Conservation (phyloP, 2,329 filamentous ascomycete genomes). For the Capronia epimyces region DNA sequence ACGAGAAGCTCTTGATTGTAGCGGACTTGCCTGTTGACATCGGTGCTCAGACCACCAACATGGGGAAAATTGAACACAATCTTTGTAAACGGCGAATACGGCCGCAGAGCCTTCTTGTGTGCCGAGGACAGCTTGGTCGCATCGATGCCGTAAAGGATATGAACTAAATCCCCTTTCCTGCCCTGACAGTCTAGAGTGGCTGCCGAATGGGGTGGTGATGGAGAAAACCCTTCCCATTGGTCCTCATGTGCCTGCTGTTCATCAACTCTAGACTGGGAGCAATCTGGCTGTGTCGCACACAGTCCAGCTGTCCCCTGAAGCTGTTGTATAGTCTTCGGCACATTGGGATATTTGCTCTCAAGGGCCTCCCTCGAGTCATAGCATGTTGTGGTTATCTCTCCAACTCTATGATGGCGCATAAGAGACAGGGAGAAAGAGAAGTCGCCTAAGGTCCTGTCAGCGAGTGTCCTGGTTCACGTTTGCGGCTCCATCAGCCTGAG, state of each 20-base stretch:
- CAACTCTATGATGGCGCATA: constrained; percentile 39
- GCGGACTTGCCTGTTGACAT: constrained; percentile 90
- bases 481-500: constrained; percentile 15
- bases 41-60: constrained; percentile 82
- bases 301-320: neutral
- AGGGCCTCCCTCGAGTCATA: constrained; percentile 48
- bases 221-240: constrained; percentile 27
- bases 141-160: constrained; percentile 41
- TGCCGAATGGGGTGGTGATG: constrained; percentile 6
- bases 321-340: constrained; percentile 26
- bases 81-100: constrained; percentile 57
- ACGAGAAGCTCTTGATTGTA: constrained; percentile 67
- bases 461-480: constrained; percentile 1
- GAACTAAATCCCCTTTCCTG: constrained; percentile 25
- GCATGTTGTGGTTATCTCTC: constrained; percentile 39
- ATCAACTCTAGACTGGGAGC: neutral
- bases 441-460: constrained; percentile 35
- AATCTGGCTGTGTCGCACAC: neutral
- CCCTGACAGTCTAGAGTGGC: neutral
- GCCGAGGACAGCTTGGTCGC: constrained; percentile 38
- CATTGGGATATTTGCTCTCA: constrained; percentile 68
- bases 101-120: constrained; percentile 26
- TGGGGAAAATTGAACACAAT: constrained; percentile 98
- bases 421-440: constrained; percentile 47
- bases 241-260: constrained; percentile 9